These are phyloP conservation scores for Bipolaris zeicola DNA, from an alignment of 2,329 filamentous ascomycete genomes.

Conservation along the genomic window DNA sequence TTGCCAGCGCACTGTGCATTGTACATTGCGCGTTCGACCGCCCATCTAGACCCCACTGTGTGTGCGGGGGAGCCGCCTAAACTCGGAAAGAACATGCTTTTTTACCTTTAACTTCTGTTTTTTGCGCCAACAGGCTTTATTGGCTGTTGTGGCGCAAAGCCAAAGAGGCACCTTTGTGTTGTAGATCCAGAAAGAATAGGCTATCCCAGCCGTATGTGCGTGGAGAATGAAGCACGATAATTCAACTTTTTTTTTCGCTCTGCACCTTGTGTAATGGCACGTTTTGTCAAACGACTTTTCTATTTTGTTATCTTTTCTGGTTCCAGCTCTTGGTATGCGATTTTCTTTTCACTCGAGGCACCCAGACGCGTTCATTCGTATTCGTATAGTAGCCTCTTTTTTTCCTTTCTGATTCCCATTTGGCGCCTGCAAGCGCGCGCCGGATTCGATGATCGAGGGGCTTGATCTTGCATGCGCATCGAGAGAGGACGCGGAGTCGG, in stretches of 20 bases:
- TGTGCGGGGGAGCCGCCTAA: not conserved
- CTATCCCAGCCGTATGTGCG: not conserved
- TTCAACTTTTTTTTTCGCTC: not conserved
- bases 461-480: not conserved
- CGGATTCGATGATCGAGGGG: not conserved
- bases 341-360: too few relatives aligned
- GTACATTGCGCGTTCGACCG: not conserved
- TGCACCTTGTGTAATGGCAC: too few relatives aligned
- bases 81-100: not conserved
- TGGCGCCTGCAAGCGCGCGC: not conserved
- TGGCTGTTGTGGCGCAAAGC: not conserved
- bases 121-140: not conserved
- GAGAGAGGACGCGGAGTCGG: not conserved
- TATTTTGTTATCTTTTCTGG: too few relatives aligned
- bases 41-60: not conserved
- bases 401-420: not conserved
- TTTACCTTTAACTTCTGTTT: not conserved
- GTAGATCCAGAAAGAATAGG: not conserved
- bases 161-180: not conserved
- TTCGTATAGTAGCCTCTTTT: not conserved
- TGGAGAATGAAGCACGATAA: not conserved
- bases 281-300: too few relatives aligned
- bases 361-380: too few relatives aligned
- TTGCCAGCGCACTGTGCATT: constrained; percentile 7
- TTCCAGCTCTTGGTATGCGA: too few relatives aligned